Evolutionary conservation across 148 eudicot genomes (phyloP), one percentile per base, ranked within the genome.

Genomic region (Fagopyrum homotropicum): DNA sequence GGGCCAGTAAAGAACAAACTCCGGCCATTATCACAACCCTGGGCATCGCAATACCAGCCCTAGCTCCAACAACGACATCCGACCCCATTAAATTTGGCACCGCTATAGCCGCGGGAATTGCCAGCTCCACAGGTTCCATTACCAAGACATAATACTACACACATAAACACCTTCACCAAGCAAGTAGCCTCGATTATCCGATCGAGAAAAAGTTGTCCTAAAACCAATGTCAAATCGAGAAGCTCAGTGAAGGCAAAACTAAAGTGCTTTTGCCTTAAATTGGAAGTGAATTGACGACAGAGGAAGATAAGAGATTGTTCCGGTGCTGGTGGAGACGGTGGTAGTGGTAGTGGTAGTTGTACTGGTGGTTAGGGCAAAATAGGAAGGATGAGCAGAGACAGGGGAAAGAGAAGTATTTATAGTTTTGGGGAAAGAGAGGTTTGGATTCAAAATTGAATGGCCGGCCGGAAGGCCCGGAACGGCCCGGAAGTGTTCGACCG

Each of bases 371-470:
- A 87, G 92, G 95, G 91, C 87, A 85, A 77, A 82, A 75, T 17
- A 9, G 45, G 80, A 81, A 72, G 78, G 52, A 45, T 30, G 81
- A 79, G 73, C 77, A 29, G 5, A n/a, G 43, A 11, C 50, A 77
- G 83, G 35, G 71, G 4, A 82, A 83, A 79, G 74, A 72, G 75
- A 74, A 61, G 85, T 82, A 88, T 90, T 76, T 92, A 92, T 92
- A 92, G 91, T 88, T 90, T 92, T 90, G 88, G 98, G 95, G 93
- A 90, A 17, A 82, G 75, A 77, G 26, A 72, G 77, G 61, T 54
- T 56, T 51, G 71, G 71, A 15, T 66, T 66, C 22, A 16, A 19
- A 8, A n/a, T 56, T 56, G 61, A 71, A 30, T 68, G 71, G 76
- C 72, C 77, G 79, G 69, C 29, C n/a, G n/a, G n/a, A n/a, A n/a